A percentile compares a stretch with the other conserved stretches of the same genome.
These are phyloP conservation scores for Pseudonitzschia delicatissima DNA, from an alignment of 108 stramenopile genomes.

Conservation along the genomic window DNA sequence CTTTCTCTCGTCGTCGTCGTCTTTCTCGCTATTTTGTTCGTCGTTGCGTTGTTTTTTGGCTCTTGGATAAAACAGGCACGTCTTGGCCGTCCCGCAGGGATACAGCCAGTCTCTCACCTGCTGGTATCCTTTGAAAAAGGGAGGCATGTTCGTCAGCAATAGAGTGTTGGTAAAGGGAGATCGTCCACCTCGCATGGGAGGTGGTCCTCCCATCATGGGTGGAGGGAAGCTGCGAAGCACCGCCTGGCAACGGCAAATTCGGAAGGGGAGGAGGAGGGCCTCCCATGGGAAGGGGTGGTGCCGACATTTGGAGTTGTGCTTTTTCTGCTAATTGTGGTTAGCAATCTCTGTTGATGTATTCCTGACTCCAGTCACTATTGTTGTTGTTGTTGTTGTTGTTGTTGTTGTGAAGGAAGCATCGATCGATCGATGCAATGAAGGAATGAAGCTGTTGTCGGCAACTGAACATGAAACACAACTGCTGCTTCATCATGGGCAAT, in stretches of 20 bases:
- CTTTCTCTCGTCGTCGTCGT: conserved; percentile 14
- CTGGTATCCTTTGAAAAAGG: conserved; percentile 25
- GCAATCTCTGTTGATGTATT: neutral
- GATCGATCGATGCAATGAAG: too few species aligned
- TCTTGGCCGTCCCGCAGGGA: conserved; percentile 34
- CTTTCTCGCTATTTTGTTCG: conserved; percentile 10
- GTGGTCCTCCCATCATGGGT: neutral
- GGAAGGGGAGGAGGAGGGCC: conserved; percentile 27
- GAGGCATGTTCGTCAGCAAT: conserved; percentile 35
- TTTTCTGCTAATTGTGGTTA: too few species aligned
- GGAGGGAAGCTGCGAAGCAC: conserved; percentile 1
- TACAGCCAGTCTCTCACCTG: conserved; percentile 31
- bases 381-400: conserved; percentile 1
- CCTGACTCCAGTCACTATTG: neutral
- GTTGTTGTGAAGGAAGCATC: too few species aligned
- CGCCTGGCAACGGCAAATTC: neutral
- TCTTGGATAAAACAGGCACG: conserved; percentile 27
- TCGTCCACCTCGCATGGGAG: neutral
- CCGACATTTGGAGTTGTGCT: too few species aligned
- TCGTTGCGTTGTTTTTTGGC: neutral
- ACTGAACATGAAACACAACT: too few species aligned
- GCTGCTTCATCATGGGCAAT: too few species aligned
- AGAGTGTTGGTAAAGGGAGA: conserved; percentile 34
- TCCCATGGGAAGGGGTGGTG: conserved; percentile 16
- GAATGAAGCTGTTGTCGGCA: too few species aligned